Base-by-base conservation (phyloP, 2,329 filamentous ascomycete genomes). In the Byssochlamys sp. region DNA sequence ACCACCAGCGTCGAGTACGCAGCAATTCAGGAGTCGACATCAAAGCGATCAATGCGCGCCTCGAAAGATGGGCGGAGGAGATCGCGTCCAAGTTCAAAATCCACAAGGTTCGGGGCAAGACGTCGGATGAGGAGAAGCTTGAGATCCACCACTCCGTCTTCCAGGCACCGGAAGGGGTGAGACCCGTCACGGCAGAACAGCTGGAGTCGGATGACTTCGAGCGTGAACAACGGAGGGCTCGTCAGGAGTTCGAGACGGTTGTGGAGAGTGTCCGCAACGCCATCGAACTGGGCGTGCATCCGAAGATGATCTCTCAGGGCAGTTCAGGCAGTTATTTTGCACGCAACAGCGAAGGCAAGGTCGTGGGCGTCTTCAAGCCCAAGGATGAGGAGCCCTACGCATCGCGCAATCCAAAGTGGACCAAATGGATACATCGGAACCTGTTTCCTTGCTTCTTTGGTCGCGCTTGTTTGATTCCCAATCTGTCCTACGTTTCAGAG, bases 351-450 rank as follows among this genome's bases (percentile, higher is more conserved):
- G 87, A 92, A 57, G 94, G 94, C 55, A 96, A 95, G 77, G 90
- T 96, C 14, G 90, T 99, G 3, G 94, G 91, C 35, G 94, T 99
- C 3, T 99, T 99, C 77, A 99, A 99, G 73, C 94, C 94, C 49
- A 99, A 99, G 75, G 94, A 99, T 66, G 94, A 99, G 76, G 95
- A 99, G 73, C 94, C 94, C 0, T 99, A 96, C 70, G 94, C 94
- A 1, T 94, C 90, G 31, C 88, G 90, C 65, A 99, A 99, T 70
- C 94, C 94, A 4, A 99, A 99, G 73, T 97, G 92, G 92, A 97
- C 95, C 66, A 99, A 99, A 75, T 99, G 94, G 94, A 91, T 99
- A 77, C 94, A 99, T 73, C 83, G 94, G 62, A 99, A 99, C 71
- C 72, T 99, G 62, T 97, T 99, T 66, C 94, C 94, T 7, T 99